A percentile compares a stretch with the other conserved stretches of the same genome.
Conservation (phyloP, 768 basidiomycete genomes). For the Paxillus rubicundulus region DNA sequence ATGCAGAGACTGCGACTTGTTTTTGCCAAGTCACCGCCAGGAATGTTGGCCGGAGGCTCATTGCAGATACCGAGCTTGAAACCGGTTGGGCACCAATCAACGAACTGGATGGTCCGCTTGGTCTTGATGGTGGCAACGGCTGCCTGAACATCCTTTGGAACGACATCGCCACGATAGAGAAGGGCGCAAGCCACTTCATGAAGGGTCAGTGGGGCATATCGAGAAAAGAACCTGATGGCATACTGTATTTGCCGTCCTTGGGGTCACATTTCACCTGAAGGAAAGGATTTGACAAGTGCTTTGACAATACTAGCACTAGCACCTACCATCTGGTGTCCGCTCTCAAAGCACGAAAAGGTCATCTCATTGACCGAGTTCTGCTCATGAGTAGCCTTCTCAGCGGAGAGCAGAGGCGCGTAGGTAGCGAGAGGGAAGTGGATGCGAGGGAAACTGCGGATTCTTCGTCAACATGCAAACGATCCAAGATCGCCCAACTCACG, state of each 20-base stretch:
- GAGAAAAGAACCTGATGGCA: constrained; percentile 27
- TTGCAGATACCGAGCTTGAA: constrained; percentile 99
- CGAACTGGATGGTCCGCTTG: constrained; percentile 96
- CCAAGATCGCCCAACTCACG: constrained; percentile 51
- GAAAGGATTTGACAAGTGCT: not conserved
- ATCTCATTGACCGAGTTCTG: constrained; percentile 97
- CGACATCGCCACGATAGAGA: constrained; percentile 94
- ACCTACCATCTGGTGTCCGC: constrained; percentile 89
- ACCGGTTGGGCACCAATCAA: constrained; percentile 98
- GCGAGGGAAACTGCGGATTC: constrained; percentile 74
- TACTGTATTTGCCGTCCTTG: constrained; percentile 97
- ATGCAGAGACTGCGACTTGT: constrained; percentile 93
- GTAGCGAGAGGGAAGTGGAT: constrained; percentile 98
- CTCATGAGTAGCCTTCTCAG: constrained; percentile 93
- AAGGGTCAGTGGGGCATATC: constrained; percentile 14
- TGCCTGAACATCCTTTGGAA: constrained; percentile 92
- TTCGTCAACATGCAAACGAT: constrained; percentile 2
- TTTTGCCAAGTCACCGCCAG: constrained; percentile 94
- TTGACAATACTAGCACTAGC: not conserved
- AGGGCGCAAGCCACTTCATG: constrained; percentile 82
- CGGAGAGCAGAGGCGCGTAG: constrained; percentile 92
- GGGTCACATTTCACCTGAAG: constrained; percentile 80
- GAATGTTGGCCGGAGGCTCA: constrained; percentile 88
- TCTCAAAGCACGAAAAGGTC: constrained; percentile 98
- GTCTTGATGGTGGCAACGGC: constrained; percentile 95